Conservation (phyloP, 768 basidiomycete genomes). For the Boletus coccyginus region DNA sequence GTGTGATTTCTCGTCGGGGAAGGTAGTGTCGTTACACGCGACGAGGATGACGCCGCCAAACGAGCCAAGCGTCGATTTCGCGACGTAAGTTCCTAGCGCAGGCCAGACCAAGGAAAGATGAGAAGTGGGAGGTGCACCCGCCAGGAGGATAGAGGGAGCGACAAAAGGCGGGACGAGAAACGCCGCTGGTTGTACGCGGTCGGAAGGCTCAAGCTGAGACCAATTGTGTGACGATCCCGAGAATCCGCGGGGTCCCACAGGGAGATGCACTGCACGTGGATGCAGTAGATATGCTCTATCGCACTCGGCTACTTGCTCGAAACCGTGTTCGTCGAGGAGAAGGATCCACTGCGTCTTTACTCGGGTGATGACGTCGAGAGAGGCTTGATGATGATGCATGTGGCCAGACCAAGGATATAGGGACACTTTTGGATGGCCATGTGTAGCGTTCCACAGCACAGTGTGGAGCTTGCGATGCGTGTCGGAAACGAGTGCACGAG, state of each 20-base stretch:
- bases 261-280: slow-evolving; percentile 36
- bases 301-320: slow-evolving; percentile 33
- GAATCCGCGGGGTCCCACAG: slow-evolving; percentile 42
- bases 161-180: slow-evolving; percentile 66
- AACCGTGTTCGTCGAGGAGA: slow-evolving; percentile 47
- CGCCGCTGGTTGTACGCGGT: slow-evolving; percentile 36
- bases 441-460: slow-evolving; percentile 27
- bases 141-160: slow-evolving; percentile 33
- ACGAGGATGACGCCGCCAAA: slow-evolving; percentile 40
- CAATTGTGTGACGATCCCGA: slow-evolving; percentile 20
- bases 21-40: not conserved
- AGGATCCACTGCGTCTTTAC: slow-evolving; percentile 50
- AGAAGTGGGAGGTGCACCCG: slow-evolving; percentile 14
- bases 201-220: slow-evolving; percentile 34
- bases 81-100: slow-evolving; percentile 21
- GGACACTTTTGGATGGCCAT: slow-evolving; percentile 42
- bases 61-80: slow-evolving; percentile 27
- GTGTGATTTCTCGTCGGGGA: not conserved
- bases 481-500: slow-evolving; percentile 34
- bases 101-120: slow-evolving; percentile 25
- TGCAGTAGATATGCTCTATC: slow-evolving; percentile 41
- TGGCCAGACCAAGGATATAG: slow-evolving; percentile 32
- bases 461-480: slow-evolving; percentile 36
- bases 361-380: slow-evolving; percentile 38
- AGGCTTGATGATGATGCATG: slow-evolving; percentile 21